Evolutionary conservation across 2,329 filamentous ascomycete genomes (phyloP).

Genomic region (Neonectria punicea): DNA sequence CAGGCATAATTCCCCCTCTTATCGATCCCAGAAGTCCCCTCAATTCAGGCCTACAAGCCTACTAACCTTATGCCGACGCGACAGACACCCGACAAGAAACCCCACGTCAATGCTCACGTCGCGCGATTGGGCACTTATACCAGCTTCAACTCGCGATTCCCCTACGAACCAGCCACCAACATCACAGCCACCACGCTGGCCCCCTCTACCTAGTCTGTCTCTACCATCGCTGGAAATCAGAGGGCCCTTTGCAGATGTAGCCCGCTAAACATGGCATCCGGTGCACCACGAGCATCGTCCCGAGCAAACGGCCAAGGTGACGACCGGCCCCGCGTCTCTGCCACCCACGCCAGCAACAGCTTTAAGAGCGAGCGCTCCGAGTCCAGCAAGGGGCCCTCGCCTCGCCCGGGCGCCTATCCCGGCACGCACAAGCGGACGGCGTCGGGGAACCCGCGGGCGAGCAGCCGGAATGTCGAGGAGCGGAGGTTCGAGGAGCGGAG

Average conservation of each 20-base stretch:
- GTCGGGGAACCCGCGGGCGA: slow-evolving; percentile 65
- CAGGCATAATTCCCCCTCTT: not conserved
- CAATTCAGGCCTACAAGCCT: not conserved
- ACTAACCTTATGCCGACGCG: slow-evolving; percentile 7
- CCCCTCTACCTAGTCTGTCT: not conserved
- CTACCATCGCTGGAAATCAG: slow-evolving; percentile 8
- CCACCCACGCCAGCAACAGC: slow-evolving; percentile 44
- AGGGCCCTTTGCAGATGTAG: slow-evolving; percentile 48
- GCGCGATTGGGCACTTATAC: slow-evolving; percentile 42
- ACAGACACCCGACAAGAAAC: slow-evolving; percentile 26
- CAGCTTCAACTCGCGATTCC: slow-evolving; percentile 28
- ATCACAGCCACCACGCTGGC: not conserved
- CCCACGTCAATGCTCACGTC: slow-evolving; percentile 38
- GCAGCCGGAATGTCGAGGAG: slow-evolving; percentile 57
- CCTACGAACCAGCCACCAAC: not conserved
- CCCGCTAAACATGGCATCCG: slow-evolving; percentile 54
- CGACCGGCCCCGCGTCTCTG: slow-evolving; percentile 51
- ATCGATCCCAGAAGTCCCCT: not conserved
- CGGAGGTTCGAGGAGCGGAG: slow-evolving; percentile 62
- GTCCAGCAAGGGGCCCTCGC: slow-evolving; percentile 50
- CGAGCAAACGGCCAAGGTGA: slow-evolving; percentile 52
- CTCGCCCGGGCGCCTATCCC: slow-evolving; percentile 48
- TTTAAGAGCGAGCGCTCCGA: slow-evolving; percentile 51
- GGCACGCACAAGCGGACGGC: slow-evolving; percentile 65
- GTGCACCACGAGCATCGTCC: slow-evolving; percentile 54